Evolutionary conservation across 345 rosid genomes (phyloP).

Genomic region (Salix suchowensis): DNA sequence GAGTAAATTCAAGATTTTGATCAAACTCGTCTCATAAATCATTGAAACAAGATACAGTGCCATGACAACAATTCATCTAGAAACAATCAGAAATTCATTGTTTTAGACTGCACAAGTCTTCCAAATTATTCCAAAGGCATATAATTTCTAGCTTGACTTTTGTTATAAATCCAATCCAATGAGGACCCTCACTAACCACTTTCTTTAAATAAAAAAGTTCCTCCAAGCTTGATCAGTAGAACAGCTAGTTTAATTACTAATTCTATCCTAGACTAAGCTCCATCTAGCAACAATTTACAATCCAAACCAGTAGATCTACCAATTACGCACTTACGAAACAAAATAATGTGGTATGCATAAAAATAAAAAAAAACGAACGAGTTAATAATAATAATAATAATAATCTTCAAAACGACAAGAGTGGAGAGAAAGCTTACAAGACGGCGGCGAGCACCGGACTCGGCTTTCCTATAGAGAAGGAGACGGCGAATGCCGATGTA

Average conservation of each 20-base stretch:
- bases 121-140: not conserved
- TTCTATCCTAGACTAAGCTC: not conserved
- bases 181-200: not conserved
- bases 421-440: conserved; percentile 36
- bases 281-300: not conserved
- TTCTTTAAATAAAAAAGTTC: too few species aligned
- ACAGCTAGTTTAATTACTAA: not conserved
- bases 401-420: not conserved
- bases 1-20: not conserved
- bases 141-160: too few species aligned
- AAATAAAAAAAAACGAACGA: not conserved
- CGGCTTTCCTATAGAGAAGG: conserved; percentile 74
- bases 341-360: not conserved
- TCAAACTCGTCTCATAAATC: not conserved
- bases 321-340: not conserved
- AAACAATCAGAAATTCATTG: not conserved
- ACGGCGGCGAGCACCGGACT: conserved; percentile 59
- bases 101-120: not conserved
- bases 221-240: not conserved
- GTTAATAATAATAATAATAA: not conserved
- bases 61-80: not conserved
- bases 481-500: conserved; percentile 80
- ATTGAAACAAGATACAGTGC: not conserved
- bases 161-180: not conserved
- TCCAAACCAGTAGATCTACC: not conserved